phyloP scores from a whole-genome alignment of 106 monocot species.

The Dendrobium officinale region DNA sequence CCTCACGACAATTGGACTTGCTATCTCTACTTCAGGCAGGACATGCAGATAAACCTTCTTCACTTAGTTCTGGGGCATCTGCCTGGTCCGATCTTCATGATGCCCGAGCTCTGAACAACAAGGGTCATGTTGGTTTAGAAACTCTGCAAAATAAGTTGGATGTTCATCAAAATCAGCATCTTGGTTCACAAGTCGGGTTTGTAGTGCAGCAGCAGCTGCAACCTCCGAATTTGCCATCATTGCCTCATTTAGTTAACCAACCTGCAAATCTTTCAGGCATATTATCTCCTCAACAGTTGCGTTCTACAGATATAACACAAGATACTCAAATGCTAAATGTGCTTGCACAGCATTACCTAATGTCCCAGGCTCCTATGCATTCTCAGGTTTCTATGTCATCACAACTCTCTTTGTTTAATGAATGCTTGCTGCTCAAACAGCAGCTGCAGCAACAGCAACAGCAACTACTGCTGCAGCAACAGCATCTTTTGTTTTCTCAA shows the following conservation, averaged over 20 bases:
- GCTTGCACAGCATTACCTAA: slow-evolving; percentile 63
- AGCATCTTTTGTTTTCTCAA: slow-evolving; percentile 55
- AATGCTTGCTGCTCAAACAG: slow-evolving; percentile 55
- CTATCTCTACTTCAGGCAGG: slow-evolving; percentile 43
- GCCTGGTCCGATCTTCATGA: too few species aligned
- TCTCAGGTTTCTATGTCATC: slow-evolving; percentile 35
- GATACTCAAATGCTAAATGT: slow-evolving; percentile 54
- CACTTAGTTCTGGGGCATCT: slow-evolving; percentile 17
- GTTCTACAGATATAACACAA: slow-evolving; percentile 46
- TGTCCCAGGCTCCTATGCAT: slow-evolving; percentile 54
- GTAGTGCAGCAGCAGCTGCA: slow-evolving; percentile 11
- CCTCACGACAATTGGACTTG: slow-evolving; percentile 44
- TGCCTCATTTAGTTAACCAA: slow-evolving; percentile 29
- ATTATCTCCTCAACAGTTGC: slow-evolving; percentile 38
- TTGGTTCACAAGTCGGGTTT: slow-evolving; percentile 31
- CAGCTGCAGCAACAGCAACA: slow-evolving; percentile 31
- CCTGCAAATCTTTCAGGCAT: slow-evolving; percentile 27
- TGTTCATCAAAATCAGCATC: slow-evolving; percentile 34
- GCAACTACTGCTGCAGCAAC: slow-evolving; percentile 26
- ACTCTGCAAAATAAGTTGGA: slow-evolving; percentile 29
- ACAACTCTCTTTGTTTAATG: slow-evolving; percentile 48
- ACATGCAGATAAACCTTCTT: slow-evolving; percentile 23
- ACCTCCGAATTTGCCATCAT: slow-evolving; percentile 23
- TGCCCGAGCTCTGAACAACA: slow-evolving; percentile 23
- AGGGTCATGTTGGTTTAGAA: slow-evolving; percentile 18